Conservation (phyloP, 257 asterid species). For the Salvia hispanica region DNA sequence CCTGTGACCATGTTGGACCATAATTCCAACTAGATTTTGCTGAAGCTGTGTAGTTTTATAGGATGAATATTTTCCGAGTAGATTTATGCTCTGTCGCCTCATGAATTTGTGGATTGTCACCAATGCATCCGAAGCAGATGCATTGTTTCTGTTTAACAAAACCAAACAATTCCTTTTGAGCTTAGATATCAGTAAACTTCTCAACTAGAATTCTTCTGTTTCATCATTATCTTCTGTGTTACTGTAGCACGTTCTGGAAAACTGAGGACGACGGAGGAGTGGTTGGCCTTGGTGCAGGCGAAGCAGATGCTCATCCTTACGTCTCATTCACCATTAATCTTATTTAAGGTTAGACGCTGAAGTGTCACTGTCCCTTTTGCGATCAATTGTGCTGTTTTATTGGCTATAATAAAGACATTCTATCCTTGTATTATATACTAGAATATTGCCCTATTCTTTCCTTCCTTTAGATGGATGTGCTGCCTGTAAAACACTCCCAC, state of each 20-base stretch:
- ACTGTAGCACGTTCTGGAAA: constrained; percentile 85
- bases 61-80: constrained; percentile 11
- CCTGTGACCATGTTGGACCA: constrained; percentile 11
- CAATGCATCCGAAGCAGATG: constrained; percentile 22
- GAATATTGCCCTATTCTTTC: constrained; percentile 36
- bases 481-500: constrained; percentile 29
- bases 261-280: constrained; percentile 80
- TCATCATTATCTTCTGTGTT: constrained; percentile 26
- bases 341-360: constrained; percentile 48
- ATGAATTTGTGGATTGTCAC: constrained; percentile 1
- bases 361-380: constrained; percentile 36
- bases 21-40: constrained; percentile 11
- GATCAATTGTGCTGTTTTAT: constrained; percentile 30
- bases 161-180: constrained; percentile 20
- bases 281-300: constrained; percentile 72
- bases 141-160: constrained; percentile 28
- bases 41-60: neutral
- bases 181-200: neutral
- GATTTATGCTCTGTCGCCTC: constrained; percentile 24
- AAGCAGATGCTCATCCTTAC: constrained; percentile 84
- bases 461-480: constrained; percentile 30
- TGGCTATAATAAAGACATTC: constrained; percentile 39
- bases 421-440: constrained; percentile 39
- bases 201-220: constrained; percentile 13
- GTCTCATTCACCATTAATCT: constrained; percentile 97